Evolutionary conservation across 1,284 basidiomycete genomes (phyloP).

Genomic region (Naganishia liquefaciens): DNA sequence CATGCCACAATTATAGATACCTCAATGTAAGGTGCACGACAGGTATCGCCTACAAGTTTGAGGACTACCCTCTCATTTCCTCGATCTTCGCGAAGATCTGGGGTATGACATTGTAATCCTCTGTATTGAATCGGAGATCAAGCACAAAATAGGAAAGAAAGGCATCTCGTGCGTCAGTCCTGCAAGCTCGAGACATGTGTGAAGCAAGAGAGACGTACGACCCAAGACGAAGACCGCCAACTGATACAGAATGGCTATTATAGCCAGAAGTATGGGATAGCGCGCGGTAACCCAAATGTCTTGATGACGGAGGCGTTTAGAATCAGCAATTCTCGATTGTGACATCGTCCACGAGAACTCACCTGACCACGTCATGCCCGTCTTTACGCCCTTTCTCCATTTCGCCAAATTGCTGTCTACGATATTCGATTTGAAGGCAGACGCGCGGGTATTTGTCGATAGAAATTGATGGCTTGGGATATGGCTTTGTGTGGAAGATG

Average conservation of each 20-base stretch:
- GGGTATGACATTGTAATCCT: conserved; percentile 46
- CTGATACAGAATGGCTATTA: conserved; percentile 45
- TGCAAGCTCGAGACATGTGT: neutral
- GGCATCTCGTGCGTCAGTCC: neutral
- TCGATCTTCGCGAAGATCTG: conserved; percentile 30
- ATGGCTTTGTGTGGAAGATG: conserved; percentile 39
- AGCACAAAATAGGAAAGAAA: neutral
- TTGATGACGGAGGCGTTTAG: conserved; percentile 6
- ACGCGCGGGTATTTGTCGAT: conserved; percentile 42
- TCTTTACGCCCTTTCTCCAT: conserved; percentile 45
- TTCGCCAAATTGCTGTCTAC: conserved; percentile 43
- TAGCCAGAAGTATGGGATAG: conserved; percentile 41
- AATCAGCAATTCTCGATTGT: too few relatives aligned
- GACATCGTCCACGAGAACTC: too few relatives aligned
- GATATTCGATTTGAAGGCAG: conserved; percentile 40
- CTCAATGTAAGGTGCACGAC: too few relatives aligned
- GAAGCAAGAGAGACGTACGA: conserved; percentile 39
- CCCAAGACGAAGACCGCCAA: conserved; percentile 40
- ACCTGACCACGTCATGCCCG: conserved; percentile 40
- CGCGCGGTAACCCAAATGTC: conserved; percentile 41
- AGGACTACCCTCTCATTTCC: conserved; percentile 17
- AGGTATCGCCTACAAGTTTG: too few relatives aligned
- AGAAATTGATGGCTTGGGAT: conserved; percentile 47
- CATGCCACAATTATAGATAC: too few relatives aligned
- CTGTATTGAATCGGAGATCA: conserved; percentile 27